Evolutionary conservation across 2,329 filamentous ascomycete species (phyloP).

Genomic region (Thielaviopsis ethacetica): DNA sequence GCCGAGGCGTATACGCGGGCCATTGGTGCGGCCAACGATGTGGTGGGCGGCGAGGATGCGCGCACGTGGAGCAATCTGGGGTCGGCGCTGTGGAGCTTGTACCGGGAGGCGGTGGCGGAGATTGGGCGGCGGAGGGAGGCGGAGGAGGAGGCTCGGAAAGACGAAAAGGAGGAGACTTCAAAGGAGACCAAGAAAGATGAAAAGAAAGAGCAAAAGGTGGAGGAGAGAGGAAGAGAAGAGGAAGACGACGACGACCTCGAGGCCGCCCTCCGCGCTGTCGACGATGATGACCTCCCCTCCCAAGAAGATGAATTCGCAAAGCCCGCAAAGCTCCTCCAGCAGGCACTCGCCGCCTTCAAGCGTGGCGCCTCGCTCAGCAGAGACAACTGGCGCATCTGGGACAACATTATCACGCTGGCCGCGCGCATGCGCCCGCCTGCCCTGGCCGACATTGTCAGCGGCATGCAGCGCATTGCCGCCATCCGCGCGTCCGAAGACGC

Average conservation of each 20-base stretch:
- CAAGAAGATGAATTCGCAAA: slow-evolving; percentile 23
- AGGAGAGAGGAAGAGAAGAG: slow-evolving; percentile 17
- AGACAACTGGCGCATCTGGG: slow-evolving; percentile 87
- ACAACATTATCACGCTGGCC: slow-evolving; percentile 82
- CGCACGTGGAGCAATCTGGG: slow-evolving; percentile 93
- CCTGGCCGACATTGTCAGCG: slow-evolving; percentile 58
- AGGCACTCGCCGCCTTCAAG: slow-evolving; percentile 73
- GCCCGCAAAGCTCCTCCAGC: slow-evolving; percentile 46
- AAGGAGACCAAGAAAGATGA: background rate
- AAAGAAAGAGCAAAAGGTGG: slow-evolving; percentile 11
- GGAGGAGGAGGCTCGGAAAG: slow-evolving; percentile 15
- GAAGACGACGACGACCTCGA: slow-evolving; percentile 16
- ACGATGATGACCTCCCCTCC: slow-evolving; percentile 12
- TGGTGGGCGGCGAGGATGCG: slow-evolving; percentile 70
- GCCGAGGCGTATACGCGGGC: slow-evolving; percentile 69
- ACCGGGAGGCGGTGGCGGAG: slow-evolving; percentile 32
- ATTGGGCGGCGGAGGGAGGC: slow-evolving; percentile 14
- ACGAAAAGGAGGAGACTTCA: background rate
- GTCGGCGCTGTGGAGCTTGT: slow-evolving; percentile 60
- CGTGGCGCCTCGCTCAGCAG: slow-evolving; percentile 69
- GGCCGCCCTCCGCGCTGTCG: background rate
- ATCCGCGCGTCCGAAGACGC: slow-evolving; percentile 65
- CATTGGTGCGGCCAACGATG: slow-evolving; percentile 44
- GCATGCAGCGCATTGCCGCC: slow-evolving; percentile 57
- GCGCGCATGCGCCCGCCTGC: slow-evolving; percentile 61